phyloP scores from a whole-genome alignment of 1,139 yeast genomes.

The Scheffersomyces illinoinensis region DNA sequence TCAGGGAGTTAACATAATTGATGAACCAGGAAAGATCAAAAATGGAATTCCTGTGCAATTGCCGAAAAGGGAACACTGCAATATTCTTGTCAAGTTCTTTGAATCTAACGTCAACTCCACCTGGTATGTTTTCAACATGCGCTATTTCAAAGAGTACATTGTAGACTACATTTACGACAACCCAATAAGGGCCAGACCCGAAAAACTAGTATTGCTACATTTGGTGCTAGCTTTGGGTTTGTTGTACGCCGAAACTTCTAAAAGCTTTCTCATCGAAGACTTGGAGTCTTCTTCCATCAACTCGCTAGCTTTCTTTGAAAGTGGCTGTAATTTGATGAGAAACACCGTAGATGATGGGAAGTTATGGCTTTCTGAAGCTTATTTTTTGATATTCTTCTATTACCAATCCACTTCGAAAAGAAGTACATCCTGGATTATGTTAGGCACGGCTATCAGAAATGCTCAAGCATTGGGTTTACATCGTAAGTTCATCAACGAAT shows the following conservation, averaged over 20 bases:
- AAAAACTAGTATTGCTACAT: slow-evolving; percentile 24
- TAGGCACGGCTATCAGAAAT: slow-evolving; percentile 26
- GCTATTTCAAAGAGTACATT: slow-evolving; percentile 15
- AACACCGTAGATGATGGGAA: slow-evolving; percentile 37
- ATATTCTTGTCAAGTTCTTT: slow-evolving; percentile 13
- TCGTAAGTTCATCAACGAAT: slow-evolving; percentile 24
- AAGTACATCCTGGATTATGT: slow-evolving; percentile 39
- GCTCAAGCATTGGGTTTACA: slow-evolving; percentile 29
- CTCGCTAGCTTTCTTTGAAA: slow-evolving; percentile 25
- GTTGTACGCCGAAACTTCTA: slow-evolving; percentile 23
- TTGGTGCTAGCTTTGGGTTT: slow-evolving; percentile 44
- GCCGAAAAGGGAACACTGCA: slow-evolving; percentile 14
- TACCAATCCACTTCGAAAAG: slow-evolving; percentile 40
- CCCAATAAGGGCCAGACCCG: slow-evolving; percentile 6
- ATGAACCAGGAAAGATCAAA: slow-evolving; percentile 14
- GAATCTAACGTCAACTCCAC: slow-evolving; percentile 19
- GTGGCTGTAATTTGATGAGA: slow-evolving; percentile 30
- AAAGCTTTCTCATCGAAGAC: slow-evolving; percentile 14
- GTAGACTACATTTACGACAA: slow-evolving; percentile 15
- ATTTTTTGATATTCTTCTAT: slow-evolving; percentile 37
- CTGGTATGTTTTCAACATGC: slow-evolving; percentile 30
- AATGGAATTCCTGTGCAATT: slow-evolving; percentile 11
- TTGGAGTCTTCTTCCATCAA: slow-evolving; percentile 10
- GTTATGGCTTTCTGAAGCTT: slow-evolving; percentile 43
- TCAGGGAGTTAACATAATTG: slow-evolving; percentile 18